Conservation (phyloP, 2,329 filamentous ascomycete genomes). For the Aureobasidium sp. region DNA sequence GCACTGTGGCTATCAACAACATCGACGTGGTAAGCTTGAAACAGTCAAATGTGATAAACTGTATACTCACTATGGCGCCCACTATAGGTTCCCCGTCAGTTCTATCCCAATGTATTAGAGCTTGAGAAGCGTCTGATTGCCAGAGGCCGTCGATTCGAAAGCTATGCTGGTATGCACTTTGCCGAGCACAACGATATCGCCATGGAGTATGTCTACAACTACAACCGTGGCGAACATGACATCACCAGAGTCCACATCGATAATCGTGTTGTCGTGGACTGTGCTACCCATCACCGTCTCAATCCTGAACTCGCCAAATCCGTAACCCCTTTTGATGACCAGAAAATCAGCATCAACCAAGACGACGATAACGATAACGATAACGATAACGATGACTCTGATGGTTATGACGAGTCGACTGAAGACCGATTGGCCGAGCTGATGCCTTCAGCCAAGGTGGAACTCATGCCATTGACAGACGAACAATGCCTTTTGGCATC, state of each 20-base stretch:
- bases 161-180: conserved; percentile 26
- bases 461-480: conserved; percentile 20
- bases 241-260: conserved; percentile 24
- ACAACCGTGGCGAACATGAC: conserved; percentile 8
- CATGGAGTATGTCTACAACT: conserved; percentile 18
- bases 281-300: conserved; percentile 26
- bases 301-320: conserved; percentile 23
- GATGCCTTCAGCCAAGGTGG: conserved; percentile 16
- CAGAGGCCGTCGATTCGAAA: conserved; percentile 24
- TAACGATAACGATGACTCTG: not conserved
- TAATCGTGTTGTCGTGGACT: conserved; percentile 26
- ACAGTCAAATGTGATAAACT: too few species aligned
- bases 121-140: conserved; percentile 22
- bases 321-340: conserved; percentile 22
- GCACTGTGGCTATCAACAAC: conserved; percentile 21
- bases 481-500: conserved; percentile 28
- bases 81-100: conserved; percentile 22
- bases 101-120: conserved; percentile 18
- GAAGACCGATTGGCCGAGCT: too few species aligned
- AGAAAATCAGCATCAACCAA: not conserved
- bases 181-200: conserved; percentile 24
- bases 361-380: not conserved
- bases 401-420: conserved; percentile 14
- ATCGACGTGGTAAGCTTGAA: conserved; percentile 26
- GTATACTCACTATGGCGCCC: too few species aligned